Base-by-base conservation (phyloP, 805 yeast genomes). In the Hanseniaspora thailandica region DNA sequence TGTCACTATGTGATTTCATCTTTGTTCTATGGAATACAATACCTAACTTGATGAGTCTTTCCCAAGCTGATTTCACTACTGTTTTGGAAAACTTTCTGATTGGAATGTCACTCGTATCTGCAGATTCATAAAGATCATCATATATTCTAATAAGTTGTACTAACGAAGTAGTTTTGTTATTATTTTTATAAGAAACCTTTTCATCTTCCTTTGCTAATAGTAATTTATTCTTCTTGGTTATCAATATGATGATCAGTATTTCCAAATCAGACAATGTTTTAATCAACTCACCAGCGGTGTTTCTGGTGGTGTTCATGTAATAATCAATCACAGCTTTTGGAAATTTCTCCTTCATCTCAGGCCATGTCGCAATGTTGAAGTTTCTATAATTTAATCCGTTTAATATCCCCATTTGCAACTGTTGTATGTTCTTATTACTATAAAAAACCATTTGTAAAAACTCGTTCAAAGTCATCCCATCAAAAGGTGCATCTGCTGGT, bases 51-150 rank as follows among this genome's bases (percentile, higher is more conserved):
- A 76, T 76, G 31, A 88, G 63, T 1, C 75, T 69, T 58, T 85
- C 93, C 96, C 96, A 88, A 35, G 85, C 76, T 38, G 76, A 76
- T 45, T 76, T 73, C 57, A 87, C 73, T 26, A 81, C 76, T 33
- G n/a, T 33, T 4, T 43, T 30, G 10, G 30, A 23, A n/a, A 50
- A 50, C 23, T 43, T 41, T 22, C 41, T 35, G 25, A 46, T n/a
- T 5, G 41, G 33, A 10, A 28, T 28, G 19, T 43, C 46, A 19
- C 13, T 26, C 3, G 31, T 5, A 30, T 43, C 46, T 28, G 28
- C 30, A 4, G 46, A 43, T 1, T 17, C 7, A 17, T 43, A 43
- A 7, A 43, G 19, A 30, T 30, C 31, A 3, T 43, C 46, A 30
- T 43, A 43, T 3, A 43, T 4, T 12, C 35, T 43, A 2, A 28